Conservation (phyloP, 2,329 filamentous ascomycete species). For the Gliomastix tumulicola region DNA sequence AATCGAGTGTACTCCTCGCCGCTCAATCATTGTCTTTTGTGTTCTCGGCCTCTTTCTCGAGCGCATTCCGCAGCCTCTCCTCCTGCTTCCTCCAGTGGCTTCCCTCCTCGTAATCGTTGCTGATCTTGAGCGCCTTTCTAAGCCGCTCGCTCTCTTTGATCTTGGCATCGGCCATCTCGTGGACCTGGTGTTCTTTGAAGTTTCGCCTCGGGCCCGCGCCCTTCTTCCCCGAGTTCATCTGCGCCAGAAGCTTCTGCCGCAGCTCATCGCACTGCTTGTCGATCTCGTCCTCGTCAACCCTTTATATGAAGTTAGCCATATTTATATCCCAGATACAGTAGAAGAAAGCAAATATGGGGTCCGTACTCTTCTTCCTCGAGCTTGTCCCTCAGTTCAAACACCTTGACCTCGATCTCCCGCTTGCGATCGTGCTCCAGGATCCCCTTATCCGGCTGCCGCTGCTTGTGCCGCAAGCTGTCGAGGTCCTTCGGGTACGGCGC, state of each 20-base stretch:
- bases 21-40: constrained; percentile 12
- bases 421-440: constrained; percentile 93
- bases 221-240: constrained; percentile 24
- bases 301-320: constrained; percentile 24
- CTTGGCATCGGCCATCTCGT: constrained; percentile 94
- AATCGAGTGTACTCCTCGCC: not conserved
- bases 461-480: constrained; percentile 64
- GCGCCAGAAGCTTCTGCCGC: constrained; percentile 29
- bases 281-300: constrained; percentile 84
- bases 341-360: too few relatives aligned
- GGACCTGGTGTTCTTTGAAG: constrained; percentile 88
- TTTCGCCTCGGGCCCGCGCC: constrained; percentile 33
- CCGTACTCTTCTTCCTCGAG: constrained; percentile 85
- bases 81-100: constrained; percentile 81
- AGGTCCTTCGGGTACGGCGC: constrained; percentile 69
- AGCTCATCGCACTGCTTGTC: constrained; percentile 50
- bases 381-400: constrained; percentile 81
- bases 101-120: constrained; percentile 78
- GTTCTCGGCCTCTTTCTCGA: constrained; percentile 31
- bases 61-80: constrained; percentile 48
- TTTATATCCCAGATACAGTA: too few relatives aligned
- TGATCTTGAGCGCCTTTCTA: constrained; percentile 79
- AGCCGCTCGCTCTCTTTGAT: constrained; percentile 90
- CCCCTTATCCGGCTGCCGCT: constrained; percentile 80
- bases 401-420: constrained; percentile 85